These are phyloP conservation scores for Ajuga reptans DNA, from an alignment of 305 asterid species.

Conservation along the genomic window DNA sequence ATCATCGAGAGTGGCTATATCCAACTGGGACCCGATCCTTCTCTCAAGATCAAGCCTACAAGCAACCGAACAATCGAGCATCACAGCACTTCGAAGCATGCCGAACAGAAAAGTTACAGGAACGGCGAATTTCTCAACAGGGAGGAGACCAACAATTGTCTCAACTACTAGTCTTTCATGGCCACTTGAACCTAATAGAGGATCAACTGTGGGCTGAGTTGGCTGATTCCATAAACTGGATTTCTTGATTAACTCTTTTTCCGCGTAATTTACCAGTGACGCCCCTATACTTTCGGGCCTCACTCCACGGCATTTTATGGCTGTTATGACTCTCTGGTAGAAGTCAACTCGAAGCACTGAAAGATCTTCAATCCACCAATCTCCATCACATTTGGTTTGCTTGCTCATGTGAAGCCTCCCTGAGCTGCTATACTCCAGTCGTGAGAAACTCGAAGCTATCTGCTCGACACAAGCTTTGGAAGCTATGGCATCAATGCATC, in stretches of 20 bases:
- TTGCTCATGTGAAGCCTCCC: conserved; percentile 91
- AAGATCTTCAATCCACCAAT: conserved; percentile 94
- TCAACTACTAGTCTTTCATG: conserved; percentile 59
- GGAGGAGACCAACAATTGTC: conserved; percentile 67
- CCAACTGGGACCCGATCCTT: conserved; percentile 71
- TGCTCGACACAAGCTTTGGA: conserved; percentile 91
- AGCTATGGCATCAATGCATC: conserved; percentile 79
- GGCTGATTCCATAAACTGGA: conserved; percentile 53
- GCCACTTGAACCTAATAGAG: conserved; percentile 29
- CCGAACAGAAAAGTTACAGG: conserved; percentile 70
- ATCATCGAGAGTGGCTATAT: conserved; percentile 77
- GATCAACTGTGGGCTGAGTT: conserved; percentile 35
- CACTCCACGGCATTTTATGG: conserved; percentile 86
- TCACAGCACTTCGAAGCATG: conserved; percentile 67
- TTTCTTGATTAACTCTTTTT: conserved; percentile 65
- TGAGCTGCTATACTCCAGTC: conserved; percentile 85
- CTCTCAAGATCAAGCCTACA: conserved; percentile 84
- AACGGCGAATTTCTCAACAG: conserved; percentile 67
- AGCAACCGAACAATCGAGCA: conserved; percentile 62
- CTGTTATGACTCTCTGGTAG: conserved; percentile 66
- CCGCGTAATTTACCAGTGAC: conserved; percentile 72
- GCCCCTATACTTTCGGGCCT: conserved; percentile 90
- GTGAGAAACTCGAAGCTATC: conserved; percentile 88
- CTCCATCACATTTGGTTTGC: conserved; percentile 54
- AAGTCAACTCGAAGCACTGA: conserved; percentile 64